Conservation (phyloP, 1,284 basidiomycete genomes). For the Afroboletus lepidellus region DNA sequence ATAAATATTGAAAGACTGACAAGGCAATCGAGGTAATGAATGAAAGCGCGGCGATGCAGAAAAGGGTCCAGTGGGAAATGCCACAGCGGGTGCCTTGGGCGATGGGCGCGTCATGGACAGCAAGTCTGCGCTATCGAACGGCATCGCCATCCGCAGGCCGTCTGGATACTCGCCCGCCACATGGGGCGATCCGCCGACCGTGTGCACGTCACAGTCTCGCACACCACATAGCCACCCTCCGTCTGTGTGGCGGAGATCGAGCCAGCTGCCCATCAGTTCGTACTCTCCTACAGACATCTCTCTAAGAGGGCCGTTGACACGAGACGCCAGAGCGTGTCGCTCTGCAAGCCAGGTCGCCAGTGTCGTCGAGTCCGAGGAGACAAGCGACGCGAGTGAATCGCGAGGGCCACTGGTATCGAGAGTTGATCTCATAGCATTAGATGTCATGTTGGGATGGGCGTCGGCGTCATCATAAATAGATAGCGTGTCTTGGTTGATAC, state of each 20-base stretch:
- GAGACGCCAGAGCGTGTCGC: slow-evolving; percentile 24
- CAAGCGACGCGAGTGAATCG: slow-evolving; percentile 26
- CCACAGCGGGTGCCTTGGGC: slow-evolving; percentile 2
- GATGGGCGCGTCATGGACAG: slow-evolving; percentile 4
- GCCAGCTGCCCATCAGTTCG: slow-evolving; percentile 49
- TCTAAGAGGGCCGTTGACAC: slow-evolving; percentile 19
- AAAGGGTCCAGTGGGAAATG: slow-evolving; percentile 15
- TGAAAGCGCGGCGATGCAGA: slow-evolving; percentile 15
- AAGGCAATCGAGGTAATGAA: slow-evolving; percentile 32
- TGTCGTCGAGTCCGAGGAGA: slow-evolving; percentile 36
- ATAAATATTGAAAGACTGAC: slow-evolving; percentile 19
- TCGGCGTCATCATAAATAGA: slow-evolving; percentile 9
- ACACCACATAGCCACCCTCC: slow-evolving; percentile 30
- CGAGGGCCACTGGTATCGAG: slow-evolving; percentile 1
- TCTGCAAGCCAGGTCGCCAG: slow-evolving; percentile 42
- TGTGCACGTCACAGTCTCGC: slow-evolving; percentile 31
- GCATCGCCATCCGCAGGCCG: slow-evolving; percentile 26
- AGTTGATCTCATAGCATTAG: slow-evolving; percentile 4
- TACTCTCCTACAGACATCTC: slow-evolving; percentile 46
- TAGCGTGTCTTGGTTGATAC: slow-evolving; percentile 12
- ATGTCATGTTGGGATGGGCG: background rate
- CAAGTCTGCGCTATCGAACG: slow-evolving; percentile 24
- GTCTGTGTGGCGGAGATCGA: slow-evolving; percentile 26
- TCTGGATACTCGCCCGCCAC: slow-evolving; percentile 7
- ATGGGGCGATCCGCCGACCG: slow-evolving; percentile 25